phyloP scores from a whole-genome alignment of 805 yeast genomes.

The Cyberlindnera saturnus region DNA sequence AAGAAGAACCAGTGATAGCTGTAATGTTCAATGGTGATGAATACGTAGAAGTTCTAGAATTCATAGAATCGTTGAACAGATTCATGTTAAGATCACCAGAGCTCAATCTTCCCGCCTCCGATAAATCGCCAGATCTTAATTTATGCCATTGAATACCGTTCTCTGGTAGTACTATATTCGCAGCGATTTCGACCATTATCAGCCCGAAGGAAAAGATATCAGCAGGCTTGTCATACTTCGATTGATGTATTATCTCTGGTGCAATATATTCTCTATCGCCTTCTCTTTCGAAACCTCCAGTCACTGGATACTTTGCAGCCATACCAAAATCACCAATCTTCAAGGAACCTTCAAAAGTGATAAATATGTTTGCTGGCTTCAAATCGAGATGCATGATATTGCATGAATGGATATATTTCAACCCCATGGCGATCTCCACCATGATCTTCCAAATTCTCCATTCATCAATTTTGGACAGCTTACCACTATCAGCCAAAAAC shows the following conservation, averaged over 20 bases:
- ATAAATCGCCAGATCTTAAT: slow-evolving; percentile 86
- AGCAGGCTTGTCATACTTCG: slow-evolving; percentile 83
- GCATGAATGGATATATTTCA: slow-evolving; percentile 73
- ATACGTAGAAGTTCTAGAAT: slow-evolving; percentile 20
- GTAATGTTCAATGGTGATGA: slow-evolving; percentile 21
- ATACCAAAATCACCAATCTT: slow-evolving; percentile 97
- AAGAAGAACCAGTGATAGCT: slow-evolving; percentile 22
- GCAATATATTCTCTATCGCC: slow-evolving; percentile 98
- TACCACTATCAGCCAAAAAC: slow-evolving; percentile 72
- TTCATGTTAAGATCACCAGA: slow-evolving; percentile 53
- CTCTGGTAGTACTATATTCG: slow-evolving; percentile 90
- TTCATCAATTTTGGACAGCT: slow-evolving; percentile 77
- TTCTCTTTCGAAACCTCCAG: slow-evolving; percentile 72
- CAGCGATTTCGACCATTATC: slow-evolving; percentile 91
- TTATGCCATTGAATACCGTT: slow-evolving; percentile 97
- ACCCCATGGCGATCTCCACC: slow-evolving; percentile 74
- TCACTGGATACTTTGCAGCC: slow-evolving; percentile 76
- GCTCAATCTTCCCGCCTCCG: slow-evolving; percentile 87
- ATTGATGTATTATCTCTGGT: slow-evolving; percentile 83
- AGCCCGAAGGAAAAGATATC: slow-evolving; percentile 93
- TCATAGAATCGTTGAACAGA: slow-evolving; percentile 19
- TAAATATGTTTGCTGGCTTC: slow-evolving; percentile 91
- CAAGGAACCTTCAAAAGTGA: slow-evolving; percentile 89
- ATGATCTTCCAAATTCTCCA: slow-evolving; percentile 97
- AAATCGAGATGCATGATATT: slow-evolving; percentile 80